These are phyloP conservation scores for Hibiscus mutabilis DNA, from an alignment of 345 rosid species.

Conservation along the genomic window DNA sequence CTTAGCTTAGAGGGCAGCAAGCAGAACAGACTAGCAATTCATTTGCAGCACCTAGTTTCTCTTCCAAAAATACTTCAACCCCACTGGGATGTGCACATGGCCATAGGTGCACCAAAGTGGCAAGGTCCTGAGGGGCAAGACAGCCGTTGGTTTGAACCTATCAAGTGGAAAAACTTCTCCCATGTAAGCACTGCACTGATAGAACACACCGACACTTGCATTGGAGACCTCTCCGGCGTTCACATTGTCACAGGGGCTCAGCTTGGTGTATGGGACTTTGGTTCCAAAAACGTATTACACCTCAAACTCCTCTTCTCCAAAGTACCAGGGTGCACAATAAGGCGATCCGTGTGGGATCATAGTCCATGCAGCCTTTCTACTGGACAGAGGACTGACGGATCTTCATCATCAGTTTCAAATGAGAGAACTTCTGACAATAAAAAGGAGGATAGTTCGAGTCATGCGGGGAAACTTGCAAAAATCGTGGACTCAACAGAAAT, in stretches of 20 bases:
- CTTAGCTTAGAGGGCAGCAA: constrained; percentile 83
- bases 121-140: constrained; percentile 98
- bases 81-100: constrained; percentile 91
- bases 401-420: constrained; percentile 53
- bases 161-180: constrained; percentile 98
- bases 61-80: constrained; percentile 94
- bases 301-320: constrained; percentile 90
- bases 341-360: constrained; percentile 97
- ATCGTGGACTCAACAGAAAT: constrained; percentile 77
- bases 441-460: constrained; percentile 58
- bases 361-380: constrained; percentile 42
- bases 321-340: constrained; percentile 91
- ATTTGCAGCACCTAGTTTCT: constrained; percentile 88
- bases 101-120: constrained; percentile 97
- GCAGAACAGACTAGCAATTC: constrained; percentile 80
- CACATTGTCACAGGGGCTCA: constrained; percentile 95
- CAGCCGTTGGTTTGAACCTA: constrained; percentile 96
- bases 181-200: constrained; percentile 98
- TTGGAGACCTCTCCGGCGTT: constrained; percentile 91
- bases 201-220: constrained; percentile 72
- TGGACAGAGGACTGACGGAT: constrained; percentile 30
- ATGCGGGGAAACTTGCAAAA: constrained; percentile 58
- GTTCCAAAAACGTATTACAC: constrained; percentile 80
- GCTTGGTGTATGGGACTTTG: constrained; percentile 92
- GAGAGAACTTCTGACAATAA: constrained; percentile 39